phyloP scores from a whole-genome alignment of 331 rosid genomes.

The Telfairia occidentalis region DNA sequence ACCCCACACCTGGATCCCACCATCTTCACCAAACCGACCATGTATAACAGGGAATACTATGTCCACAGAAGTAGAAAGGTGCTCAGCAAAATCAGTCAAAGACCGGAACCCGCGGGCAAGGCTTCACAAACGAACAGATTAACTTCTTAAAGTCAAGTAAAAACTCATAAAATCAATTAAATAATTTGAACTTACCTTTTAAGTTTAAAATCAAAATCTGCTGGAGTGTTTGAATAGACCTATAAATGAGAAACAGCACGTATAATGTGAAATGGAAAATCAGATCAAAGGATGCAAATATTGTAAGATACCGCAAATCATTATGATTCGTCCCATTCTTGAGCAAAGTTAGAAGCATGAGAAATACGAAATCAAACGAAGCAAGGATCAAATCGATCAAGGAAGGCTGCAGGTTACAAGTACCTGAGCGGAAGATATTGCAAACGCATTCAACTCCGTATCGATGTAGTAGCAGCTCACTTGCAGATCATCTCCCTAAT shows the following conservation, averaged over 20 bases:
- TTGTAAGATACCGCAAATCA: neutral
- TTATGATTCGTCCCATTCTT: neutral
- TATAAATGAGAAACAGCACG: conserved; percentile 15
- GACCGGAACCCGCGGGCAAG: conserved; percentile 76
- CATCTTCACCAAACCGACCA: conserved; percentile 93
- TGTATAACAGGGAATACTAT: conserved; percentile 91
- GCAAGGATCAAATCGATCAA: neutral
- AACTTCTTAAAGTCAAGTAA: conserved; percentile 1
- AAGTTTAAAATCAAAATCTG: conserved; percentile 94
- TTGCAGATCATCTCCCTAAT: conserved; percentile 71
- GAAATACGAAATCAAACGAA: neutral
- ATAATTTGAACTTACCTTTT: conserved; percentile 38
- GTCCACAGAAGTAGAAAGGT: conserved; percentile 68
- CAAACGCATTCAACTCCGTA: conserved; percentile 54
- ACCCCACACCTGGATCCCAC: conserved; percentile 71
- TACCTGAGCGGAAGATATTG: conserved; percentile 92
- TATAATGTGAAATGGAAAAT: neutral
- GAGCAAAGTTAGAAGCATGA: neutral
- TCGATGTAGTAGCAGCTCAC: conserved; percentile 87
- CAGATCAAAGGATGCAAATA: neutral
- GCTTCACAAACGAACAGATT: conserved; percentile 37
- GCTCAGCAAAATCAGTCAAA: conserved; percentile 58
- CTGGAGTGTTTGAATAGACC: conserved; percentile 92
- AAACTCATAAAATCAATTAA: neutral
- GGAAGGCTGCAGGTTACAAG: conserved; percentile 12